Evolutionary conservation across 768 basidiomycete species (phyloP).

Genomic region (Daedaleopsis nitida): DNA sequence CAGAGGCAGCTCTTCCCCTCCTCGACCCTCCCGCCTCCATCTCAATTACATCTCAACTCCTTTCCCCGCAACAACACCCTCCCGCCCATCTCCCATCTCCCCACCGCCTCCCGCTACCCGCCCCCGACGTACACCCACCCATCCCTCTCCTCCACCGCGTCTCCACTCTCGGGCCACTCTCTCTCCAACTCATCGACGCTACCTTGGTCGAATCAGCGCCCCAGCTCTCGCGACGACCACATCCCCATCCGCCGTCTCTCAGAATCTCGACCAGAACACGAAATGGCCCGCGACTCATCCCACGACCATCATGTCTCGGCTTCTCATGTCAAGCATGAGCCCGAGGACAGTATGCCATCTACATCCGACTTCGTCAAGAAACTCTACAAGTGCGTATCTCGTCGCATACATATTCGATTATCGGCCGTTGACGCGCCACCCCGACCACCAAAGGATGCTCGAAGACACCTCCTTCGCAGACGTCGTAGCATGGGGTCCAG

Average conservation of each 20-base stretch:
- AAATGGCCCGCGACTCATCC: conserved; percentile 27
- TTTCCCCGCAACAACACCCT: conserved; percentile 43
- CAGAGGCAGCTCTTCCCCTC: conserved; percentile 44
- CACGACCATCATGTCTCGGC: conserved; percentile 15
- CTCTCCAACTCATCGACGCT: conserved; percentile 28
- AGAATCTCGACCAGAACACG: conserved; percentile 27
- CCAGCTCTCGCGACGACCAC: conserved; percentile 36
- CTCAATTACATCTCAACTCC: conserved; percentile 40
- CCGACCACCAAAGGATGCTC: conserved; percentile 65
- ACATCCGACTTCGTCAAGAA: conserved; percentile 95
- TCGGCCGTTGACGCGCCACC: not conserved
- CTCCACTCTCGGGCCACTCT: conserved; percentile 29
- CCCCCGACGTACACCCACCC: conserved; percentile 39
- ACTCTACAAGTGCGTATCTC: conserved; percentile 73
- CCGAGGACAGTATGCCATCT: conserved; percentile 80
- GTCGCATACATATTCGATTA: not conserved
- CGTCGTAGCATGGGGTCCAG: conserved; percentile 82
- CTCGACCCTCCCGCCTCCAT: conserved; percentile 46
- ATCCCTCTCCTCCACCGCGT: conserved; percentile 34
- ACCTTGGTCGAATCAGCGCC: conserved; percentile 36
- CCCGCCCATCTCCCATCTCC: conserved; percentile 39
- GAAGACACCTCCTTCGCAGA: conserved; percentile 73
- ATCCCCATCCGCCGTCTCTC: conserved; percentile 28
- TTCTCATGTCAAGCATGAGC: conserved; percentile 35
- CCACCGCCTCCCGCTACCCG: conserved; percentile 32